Evolutionary conservation across 768 basidiomycete species (phyloP).

Genomic region (Trametes elegans): DNA sequence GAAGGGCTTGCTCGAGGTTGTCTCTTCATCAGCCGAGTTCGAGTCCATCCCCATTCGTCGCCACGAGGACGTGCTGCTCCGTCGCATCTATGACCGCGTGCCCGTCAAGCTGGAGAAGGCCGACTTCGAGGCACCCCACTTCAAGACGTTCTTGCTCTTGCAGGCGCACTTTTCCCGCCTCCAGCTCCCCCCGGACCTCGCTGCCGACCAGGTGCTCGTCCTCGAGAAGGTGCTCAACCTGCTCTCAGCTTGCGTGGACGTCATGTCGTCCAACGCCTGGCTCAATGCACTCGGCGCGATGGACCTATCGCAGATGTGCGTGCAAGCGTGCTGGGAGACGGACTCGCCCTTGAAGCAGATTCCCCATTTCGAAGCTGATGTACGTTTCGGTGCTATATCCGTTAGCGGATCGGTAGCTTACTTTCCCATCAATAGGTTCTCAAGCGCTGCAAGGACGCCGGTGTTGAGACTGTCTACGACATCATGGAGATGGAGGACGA

Average conservation of each 20-base stretch:
- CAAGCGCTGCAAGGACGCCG: slow-evolving; percentile 78
- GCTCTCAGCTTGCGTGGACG: slow-evolving; percentile 93
- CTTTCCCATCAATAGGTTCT: slow-evolving; percentile 50
- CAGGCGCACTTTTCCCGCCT: slow-evolving; percentile 97
- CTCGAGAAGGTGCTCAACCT: slow-evolving; percentile 89
- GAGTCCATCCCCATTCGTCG: slow-evolving; percentile 93
- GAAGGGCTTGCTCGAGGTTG: slow-evolving; percentile 94
- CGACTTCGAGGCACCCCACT: slow-evolving; percentile 93
- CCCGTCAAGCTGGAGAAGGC: slow-evolving; percentile 86
- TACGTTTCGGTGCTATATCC: slow-evolving; percentile 33
- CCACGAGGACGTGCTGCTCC: slow-evolving; percentile 82
- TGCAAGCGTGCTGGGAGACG: slow-evolving; percentile 96
- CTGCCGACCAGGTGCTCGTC: slow-evolving; percentile 85
- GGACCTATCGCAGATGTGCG: slow-evolving; percentile 98
- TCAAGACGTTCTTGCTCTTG: slow-evolving; percentile 96
- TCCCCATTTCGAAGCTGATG: slow-evolving; percentile 92
- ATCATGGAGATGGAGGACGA: slow-evolving; percentile 99
- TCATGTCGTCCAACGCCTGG: slow-evolving; percentile 97
- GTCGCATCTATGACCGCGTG: slow-evolving; percentile 92
- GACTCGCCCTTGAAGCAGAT: slow-evolving; percentile 96
- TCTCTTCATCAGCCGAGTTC: slow-evolving; percentile 96
- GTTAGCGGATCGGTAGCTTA: neutral
- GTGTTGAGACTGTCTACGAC: slow-evolving; percentile 90
- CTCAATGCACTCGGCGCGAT: slow-evolving; percentile 92
- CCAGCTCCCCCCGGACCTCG: slow-evolving; percentile 89